Evolutionary conservation across 1,284 basidiomycete species (phyloP).

Genomic region (Melampsora larici-populina): DNA sequence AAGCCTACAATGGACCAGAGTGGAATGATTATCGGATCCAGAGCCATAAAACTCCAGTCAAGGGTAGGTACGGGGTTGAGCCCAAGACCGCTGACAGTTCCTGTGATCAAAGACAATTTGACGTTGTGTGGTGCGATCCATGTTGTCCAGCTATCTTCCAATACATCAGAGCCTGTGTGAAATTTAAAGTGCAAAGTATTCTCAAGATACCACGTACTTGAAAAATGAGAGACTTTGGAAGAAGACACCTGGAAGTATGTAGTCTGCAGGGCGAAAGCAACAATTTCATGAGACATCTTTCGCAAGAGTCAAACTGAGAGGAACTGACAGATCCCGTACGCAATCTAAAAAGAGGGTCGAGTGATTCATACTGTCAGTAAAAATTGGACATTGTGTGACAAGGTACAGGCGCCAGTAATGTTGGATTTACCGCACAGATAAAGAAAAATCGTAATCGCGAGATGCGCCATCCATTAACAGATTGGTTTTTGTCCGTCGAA

Average conservation of each 20-base stretch:
- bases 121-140: slow-evolving; percentile 41
- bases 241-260: neutral
- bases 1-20: slow-evolving; percentile 50
- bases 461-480: neutral
- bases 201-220: neutral
- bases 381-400: neutral
- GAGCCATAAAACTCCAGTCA: slow-evolving; percentile 55
- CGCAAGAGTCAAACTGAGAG: neutral
- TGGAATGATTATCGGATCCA: slow-evolving; percentile 49
- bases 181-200: no score
- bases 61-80: slow-evolving; percentile 56
- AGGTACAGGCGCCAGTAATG: neutral
- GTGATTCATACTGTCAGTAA: neutral
- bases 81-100: slow-evolving; percentile 51
- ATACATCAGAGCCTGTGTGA: no score
- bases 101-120: slow-evolving; percentile 44
- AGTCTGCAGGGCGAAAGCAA: neutral
- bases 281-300: neutral
- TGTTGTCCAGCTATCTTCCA: slow-evolving; percentile 28
- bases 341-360: neutral
- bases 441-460: neutral
- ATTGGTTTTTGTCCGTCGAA: neutral
- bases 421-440: neutral
- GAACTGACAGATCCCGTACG: neutral
- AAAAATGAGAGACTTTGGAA: no score